A percentile compares a stretch with the other conserved stretches of the same genome.
These are phyloP conservation scores for Cystobasidium ongulense DNA, from an alignment of 768 basidiomycete genomes.

Conservation along the genomic window DNA sequence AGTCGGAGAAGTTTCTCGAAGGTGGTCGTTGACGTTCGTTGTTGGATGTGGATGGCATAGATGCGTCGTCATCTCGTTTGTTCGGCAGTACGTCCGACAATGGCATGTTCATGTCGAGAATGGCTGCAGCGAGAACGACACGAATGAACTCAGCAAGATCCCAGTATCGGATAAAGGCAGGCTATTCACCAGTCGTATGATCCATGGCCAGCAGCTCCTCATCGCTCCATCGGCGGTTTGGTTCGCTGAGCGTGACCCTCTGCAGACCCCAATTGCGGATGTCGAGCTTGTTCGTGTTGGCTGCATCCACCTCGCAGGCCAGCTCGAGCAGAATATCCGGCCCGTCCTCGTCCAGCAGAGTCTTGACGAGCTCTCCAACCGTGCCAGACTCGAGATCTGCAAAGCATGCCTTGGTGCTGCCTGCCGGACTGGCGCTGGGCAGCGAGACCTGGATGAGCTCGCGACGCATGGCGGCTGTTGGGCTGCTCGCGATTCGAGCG, in stretches of 20 bases:
- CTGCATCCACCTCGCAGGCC: background rate
- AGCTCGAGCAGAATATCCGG: constrained; percentile 29
- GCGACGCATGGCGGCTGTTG: background rate
- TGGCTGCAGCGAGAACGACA: background rate
- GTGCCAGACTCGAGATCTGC: constrained; percentile 13
- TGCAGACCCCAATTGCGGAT: constrained; percentile 35
- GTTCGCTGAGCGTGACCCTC: constrained; percentile 14
- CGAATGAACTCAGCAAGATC: background rate
- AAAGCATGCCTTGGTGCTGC: constrained; percentile 28
- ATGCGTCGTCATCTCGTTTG: constrained; percentile 52
- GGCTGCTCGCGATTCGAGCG: too few relatives aligned
- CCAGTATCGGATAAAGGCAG: background rate
- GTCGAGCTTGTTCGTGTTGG: background rate
- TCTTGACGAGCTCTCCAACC: constrained; percentile 26
- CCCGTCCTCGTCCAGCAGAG: constrained; percentile 35
- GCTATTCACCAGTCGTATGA: constrained; percentile 51
- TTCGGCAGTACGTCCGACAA: constrained; percentile 31
- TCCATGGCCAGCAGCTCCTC: constrained; percentile 59
- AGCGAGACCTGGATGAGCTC: constrained; percentile 35
- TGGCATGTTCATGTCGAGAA: constrained; percentile 1
- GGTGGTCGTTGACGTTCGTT: constrained; percentile 44
- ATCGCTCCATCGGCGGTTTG: constrained; percentile 57
- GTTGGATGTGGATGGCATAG: constrained; percentile 53
- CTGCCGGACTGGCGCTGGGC: constrained; percentile 16
- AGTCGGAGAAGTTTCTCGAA: constrained; percentile 60